A percentile compares a stretch with the other conserved stretches of the same genome.
phyloP scores from a whole-genome alignment of 2,329 filamentous ascomycete species.

The Endocalyx cinctus region DNA sequence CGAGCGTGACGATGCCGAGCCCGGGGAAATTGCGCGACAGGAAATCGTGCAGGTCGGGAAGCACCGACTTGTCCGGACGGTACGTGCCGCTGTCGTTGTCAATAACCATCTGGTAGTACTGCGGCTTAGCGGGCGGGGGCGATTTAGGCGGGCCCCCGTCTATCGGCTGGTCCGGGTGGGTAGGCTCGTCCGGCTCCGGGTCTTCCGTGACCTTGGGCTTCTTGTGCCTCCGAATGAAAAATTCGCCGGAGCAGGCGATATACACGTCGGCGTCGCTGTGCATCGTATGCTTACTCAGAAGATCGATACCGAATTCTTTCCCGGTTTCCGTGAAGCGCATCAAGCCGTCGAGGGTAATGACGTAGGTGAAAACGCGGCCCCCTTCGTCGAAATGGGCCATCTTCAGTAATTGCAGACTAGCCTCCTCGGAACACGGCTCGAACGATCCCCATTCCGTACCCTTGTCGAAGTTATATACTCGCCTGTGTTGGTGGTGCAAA shows the following conservation, averaged over 20 bases:
- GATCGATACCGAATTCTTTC: conserved; percentile 89
- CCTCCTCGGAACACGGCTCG: conserved; percentile 60
- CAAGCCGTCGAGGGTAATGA: conserved; percentile 80
- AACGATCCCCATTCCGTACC: conserved; percentile 70
- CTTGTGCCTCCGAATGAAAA: conserved; percentile 72
- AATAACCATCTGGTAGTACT: conserved; percentile 78
- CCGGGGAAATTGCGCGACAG: conserved; percentile 71
- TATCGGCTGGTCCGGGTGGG: conserved; percentile 45
- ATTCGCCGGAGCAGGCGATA: conserved; percentile 89
- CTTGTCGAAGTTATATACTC: conserved; percentile 83
- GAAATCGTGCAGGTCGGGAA: conserved; percentile 68
- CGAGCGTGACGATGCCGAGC: conserved; percentile 66
- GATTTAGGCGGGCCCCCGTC: conserved; percentile 41
- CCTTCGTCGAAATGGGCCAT: conserved; percentile 84
- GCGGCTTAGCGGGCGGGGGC: conserved; percentile 41
- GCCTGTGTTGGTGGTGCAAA: conserved; percentile 82
- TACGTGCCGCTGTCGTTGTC: conserved; percentile 97
- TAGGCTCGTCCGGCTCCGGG: conserved; percentile 37
- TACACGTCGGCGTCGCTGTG: conserved; percentile 89
- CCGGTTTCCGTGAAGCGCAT: conserved; percentile 93
- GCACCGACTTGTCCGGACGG: conserved; percentile 71
- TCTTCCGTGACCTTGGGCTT: conserved; percentile 41
- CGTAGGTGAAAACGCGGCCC: conserved; percentile 84
- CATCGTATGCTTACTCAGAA: conserved; percentile 95
- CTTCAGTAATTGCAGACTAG: conserved; percentile 76